Evolutionary conservation across 2,329 filamentous ascomycete genomes (phyloP).

Genomic region (Stagonosporopsis rhizophila): DNA sequence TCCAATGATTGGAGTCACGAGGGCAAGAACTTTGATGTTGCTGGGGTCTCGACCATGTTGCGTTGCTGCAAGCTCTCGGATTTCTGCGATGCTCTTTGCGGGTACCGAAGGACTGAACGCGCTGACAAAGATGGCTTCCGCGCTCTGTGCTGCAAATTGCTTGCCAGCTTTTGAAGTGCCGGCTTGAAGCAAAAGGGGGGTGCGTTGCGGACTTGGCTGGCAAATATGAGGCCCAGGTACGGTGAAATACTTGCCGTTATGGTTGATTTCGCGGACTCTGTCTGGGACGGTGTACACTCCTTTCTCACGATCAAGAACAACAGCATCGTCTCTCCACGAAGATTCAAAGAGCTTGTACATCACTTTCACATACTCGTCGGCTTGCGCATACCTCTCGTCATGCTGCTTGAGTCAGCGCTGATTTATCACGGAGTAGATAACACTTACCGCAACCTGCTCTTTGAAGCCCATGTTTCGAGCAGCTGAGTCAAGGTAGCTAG

Average conservation of each 20-base stretch:
- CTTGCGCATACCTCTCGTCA: slow-evolving; percentile 70
- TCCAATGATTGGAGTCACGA: slow-evolving; percentile 71
- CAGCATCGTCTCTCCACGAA: slow-evolving; percentile 72
- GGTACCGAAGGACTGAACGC: slow-evolving; percentile 51
- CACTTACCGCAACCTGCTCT: slow-evolving; percentile 63
- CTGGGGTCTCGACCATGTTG: slow-evolving; percentile 64
- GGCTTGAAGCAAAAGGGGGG: slow-evolving; percentile 73
- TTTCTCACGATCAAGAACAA: slow-evolving; percentile 64
- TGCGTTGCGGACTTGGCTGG: slow-evolving; percentile 71
- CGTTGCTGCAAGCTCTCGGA: slow-evolving; percentile 62
- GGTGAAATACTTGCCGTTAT: slow-evolving; percentile 70
- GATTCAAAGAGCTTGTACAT: slow-evolving; percentile 73
- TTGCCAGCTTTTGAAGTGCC: slow-evolving; percentile 72
- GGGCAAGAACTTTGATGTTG: slow-evolving; percentile 71
- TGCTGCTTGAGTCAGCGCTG: slow-evolving; percentile 56
- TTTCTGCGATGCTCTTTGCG: slow-evolving; percentile 67
- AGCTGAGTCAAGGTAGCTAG: slow-evolving; percentile 71
- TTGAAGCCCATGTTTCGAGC: slow-evolving; percentile 67
- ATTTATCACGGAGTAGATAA: slow-evolving; percentile 64
- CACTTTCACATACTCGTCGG: slow-evolving; percentile 73
- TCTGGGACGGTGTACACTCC: slow-evolving; percentile 67
- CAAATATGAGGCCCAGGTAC: slow-evolving; percentile 70
- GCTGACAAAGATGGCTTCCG: slow-evolving; percentile 71
- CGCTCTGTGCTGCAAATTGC: slow-evolving; percentile 71
- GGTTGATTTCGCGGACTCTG: slow-evolving; percentile 70